Evolutionary conservation across 2,329 filamentous ascomycete species (phyloP), one percentile per base, ranked within the genome.

Genomic region (Pseudogymnoascus sp.): DNA sequence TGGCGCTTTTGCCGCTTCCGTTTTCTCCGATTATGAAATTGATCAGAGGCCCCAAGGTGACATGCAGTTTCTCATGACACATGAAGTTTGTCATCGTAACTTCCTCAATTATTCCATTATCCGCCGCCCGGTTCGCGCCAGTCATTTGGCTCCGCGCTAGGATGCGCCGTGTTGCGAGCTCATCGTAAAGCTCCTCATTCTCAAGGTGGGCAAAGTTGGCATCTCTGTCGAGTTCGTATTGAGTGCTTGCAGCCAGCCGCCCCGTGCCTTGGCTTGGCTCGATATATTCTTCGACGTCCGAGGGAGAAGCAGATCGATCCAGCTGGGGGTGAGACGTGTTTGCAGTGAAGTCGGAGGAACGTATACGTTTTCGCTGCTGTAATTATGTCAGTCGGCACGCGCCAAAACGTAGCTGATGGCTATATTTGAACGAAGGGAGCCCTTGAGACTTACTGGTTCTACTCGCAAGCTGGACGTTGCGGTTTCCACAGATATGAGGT

Each of bases 21-120:
- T 99, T 99, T 75, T 96, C 92, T 15, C 95, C 95, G 63, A 97
- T 93, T 66, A 99, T 93, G 76, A 99, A 99, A 76, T 99, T 99
- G 75, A 99, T 96, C 38, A 97, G 79, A 0, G 95, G 95, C 0
- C 95, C 95, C n/a, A 99, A 81, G 64, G 89, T 84, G 65, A 96
- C 89, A 47, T 88, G 85, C 17, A 97, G 82, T 63, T 88, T 87
- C 50, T 86, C 81, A 74, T 99, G 95, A 71, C 93, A 97, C 95
- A 97, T 97, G 76, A 97, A 97, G 74, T 97, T 97, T 69, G 86
- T 84, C 74, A 92, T 96, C 38, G 87, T 89, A 63, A 97, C 89
- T 67, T 87, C 87, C 74, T 96, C 89, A 57, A 97, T 88, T 63
- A 97, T 93, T 1, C 91, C 93, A 69, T 90, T 88, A 40, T 96